These are phyloP conservation scores for Asparagopsis taxiformis DNA, from an alignment of 31 red algal genomes.

Conservation along the genomic window DNA sequence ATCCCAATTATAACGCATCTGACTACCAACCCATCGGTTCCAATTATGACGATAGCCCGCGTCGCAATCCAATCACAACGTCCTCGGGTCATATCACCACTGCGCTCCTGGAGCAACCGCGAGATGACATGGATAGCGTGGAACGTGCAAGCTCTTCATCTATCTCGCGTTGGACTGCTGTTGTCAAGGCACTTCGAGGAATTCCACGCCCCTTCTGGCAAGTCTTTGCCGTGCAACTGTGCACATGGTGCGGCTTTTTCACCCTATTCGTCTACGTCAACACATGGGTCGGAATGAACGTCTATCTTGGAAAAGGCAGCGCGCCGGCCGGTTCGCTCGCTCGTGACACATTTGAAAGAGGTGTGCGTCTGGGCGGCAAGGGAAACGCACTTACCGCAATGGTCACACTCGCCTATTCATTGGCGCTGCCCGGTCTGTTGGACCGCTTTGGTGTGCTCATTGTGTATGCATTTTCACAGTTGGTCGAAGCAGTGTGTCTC, in stretches of 20 bases:
- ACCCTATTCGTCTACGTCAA: conserved; percentile 89
- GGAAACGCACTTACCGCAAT: conserved; percentile 70
- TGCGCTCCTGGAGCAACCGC: background rate
- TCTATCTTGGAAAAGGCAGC: conserved; percentile 53
- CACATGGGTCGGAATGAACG: conserved; percentile 81
- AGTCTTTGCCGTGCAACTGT: conserved; percentile 84
- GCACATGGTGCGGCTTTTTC: conserved; percentile 92
- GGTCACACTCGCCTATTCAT: conserved; percentile 70
- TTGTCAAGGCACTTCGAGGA: conserved; percentile 12
- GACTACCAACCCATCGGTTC: background rate
- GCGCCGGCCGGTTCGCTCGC: conserved; percentile 35
- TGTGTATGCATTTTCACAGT: conserved; percentile 76
- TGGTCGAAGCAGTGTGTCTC: conserved; percentile 73
- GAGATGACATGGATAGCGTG: background rate
- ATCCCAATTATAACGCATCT: background rate
- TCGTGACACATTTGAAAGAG: conserved; percentile 61
- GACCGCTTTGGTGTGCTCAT: conserved; percentile 33
- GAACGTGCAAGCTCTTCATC: no score
- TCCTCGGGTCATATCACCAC: background rate
- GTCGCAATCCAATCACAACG: background rate
- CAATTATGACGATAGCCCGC: conserved; percentile 5
- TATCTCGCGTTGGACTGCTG: conserved; percentile 8
- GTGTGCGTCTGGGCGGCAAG: conserved; percentile 81
- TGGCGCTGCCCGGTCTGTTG: conserved; percentile 59
- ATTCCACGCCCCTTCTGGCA: conserved; percentile 83